phyloP scores from a whole-genome alignment of 139 green algal genomes.

The Deuterostichococcus epilithicus region DNA sequence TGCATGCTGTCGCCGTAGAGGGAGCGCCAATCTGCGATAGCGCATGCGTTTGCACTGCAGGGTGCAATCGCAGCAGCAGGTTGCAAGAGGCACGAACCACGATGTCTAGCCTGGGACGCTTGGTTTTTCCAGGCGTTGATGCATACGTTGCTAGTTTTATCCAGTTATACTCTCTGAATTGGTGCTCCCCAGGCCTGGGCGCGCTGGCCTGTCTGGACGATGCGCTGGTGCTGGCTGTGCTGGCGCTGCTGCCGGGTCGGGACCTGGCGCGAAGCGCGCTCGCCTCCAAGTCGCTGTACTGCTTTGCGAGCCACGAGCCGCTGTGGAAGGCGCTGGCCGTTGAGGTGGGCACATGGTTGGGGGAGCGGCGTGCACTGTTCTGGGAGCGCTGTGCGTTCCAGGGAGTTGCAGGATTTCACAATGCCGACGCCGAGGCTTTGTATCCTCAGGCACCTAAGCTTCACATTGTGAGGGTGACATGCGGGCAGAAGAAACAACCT shows the following conservation, averaged over 20 bases:
- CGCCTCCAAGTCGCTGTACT: constrained; percentile 64
- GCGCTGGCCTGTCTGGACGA: constrained; percentile 64
- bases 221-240: constrained; percentile 67
- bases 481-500: neutral
- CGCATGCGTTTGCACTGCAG: neutral
- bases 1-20: neutral
- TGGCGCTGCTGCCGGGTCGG: constrained; percentile 38
- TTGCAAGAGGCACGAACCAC: neutral
- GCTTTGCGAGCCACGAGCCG: constrained; percentile 79
- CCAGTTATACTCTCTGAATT: neutral
- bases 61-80: no score
- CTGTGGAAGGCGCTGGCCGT: constrained; percentile 83
- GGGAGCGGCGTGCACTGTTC: no score
- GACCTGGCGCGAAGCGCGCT: constrained; percentile 46
- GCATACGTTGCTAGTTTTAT: neutral
- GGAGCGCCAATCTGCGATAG: neutral
- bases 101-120: neutral
- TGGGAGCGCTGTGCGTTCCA: no score
- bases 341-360: constrained; percentile 44
- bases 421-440: neutral
- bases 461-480: neutral
- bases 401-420: neutral
- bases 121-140: neutral
- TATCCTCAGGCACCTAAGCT: neutral
- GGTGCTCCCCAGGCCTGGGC: constrained; percentile 60